A percentile compares a stretch with the other conserved stretches of the same genome.
phyloP scores from a whole-genome alignment of 805 yeast species.

The Candida sanyiensis region DNA sequence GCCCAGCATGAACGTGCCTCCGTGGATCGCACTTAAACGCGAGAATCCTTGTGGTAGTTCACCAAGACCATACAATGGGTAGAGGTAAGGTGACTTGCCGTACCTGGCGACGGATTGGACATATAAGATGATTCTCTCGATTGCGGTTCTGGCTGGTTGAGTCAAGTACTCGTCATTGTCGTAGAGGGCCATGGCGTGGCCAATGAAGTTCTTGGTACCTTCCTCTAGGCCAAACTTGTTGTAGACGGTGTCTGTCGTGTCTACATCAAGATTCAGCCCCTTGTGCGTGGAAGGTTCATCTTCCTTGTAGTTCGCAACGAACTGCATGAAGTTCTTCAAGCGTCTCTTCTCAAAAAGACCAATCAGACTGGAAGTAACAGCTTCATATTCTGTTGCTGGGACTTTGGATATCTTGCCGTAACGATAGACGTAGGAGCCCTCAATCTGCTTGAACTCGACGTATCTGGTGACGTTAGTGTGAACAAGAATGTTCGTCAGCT shows the following conservation, averaged over 20 bases:
- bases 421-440: slow-evolving; percentile 88
- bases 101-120: slow-evolving; percentile 88
- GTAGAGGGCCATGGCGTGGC: slow-evolving; percentile 98
- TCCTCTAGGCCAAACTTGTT: slow-evolving; percentile 83
- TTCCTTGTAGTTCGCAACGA: slow-evolving; percentile 75
- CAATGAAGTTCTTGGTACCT: slow-evolving; percentile 93
- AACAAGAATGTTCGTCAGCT: slow-evolving; percentile 87
- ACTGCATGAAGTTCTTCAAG: slow-evolving; percentile 88
- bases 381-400: slow-evolving; percentile 88
- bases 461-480: slow-evolving; percentile 96
- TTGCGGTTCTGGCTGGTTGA: slow-evolving; percentile 88
- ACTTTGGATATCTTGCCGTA: slow-evolving; percentile 90
- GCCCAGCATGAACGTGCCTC: slow-evolving; percentile 97
- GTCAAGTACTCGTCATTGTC: slow-evolving; percentile 83
- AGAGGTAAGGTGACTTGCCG: slow-evolving; percentile 94
- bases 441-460: slow-evolving; percentile 91
- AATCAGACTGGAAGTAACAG: slow-evolving; percentile 85
- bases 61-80: slow-evolving; percentile 94
- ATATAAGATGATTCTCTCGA: slow-evolving; percentile 79
- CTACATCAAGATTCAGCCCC: slow-evolving; percentile 77
- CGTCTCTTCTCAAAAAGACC: slow-evolving; percentile 95
- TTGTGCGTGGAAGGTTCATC: slow-evolving; percentile 76
- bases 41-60: slow-evolving; percentile 99
- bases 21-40: slow-evolving; percentile 91
- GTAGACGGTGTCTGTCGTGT: slow-evolving; percentile 89